Evolutionary conservation across 495 filamentous ascomycete genomes (phyloP).

Genomic region (Aspergillus nanangensis): DNA sequence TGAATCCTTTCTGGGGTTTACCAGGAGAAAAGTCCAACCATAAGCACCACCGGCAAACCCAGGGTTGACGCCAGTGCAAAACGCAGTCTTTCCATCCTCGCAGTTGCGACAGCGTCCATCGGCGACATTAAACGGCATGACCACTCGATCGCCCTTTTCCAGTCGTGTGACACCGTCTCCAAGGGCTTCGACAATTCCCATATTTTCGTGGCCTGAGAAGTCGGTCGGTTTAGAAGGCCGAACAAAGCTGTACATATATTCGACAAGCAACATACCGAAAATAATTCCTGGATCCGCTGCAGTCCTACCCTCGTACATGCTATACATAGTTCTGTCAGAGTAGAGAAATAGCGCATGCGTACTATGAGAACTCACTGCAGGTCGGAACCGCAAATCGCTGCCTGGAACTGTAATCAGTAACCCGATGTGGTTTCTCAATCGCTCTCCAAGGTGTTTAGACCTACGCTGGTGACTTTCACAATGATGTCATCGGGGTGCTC

Average conservation of each 20-base stretch:
- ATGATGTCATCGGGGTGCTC: constrained; percentile 52
- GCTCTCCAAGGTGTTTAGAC: constrained; percentile 7
- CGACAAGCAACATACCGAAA: constrained; percentile 42
- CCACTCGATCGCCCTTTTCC: constrained; percentile 50
- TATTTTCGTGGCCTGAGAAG: constrained; percentile 48
- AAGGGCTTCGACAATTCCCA: constrained; percentile 44
- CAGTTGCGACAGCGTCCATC: constrained; percentile 56
- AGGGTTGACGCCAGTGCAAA: constrained; percentile 54
- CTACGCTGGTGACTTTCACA: constrained; percentile 52
- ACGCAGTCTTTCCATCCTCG: constrained; percentile 53
- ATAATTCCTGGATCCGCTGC: constrained; percentile 48
- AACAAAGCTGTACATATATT: neutral
- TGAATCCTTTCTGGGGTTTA: no score
- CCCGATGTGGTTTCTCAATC: neutral
- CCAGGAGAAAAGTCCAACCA: constrained; percentile 17
- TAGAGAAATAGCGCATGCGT: no score
- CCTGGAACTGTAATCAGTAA: constrained; percentile 12
- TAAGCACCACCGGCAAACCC: constrained; percentile 58
- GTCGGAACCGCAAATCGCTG: constrained; percentile 50
- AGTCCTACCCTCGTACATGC: constrained; percentile 51
- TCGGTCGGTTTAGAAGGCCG: neutral
- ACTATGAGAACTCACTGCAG: constrained; percentile 33
- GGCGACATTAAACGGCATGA: constrained; percentile 56
- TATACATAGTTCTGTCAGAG: no score
- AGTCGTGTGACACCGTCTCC: constrained; percentile 45